Base-by-base conservation (phyloP, 2,329 filamentous ascomycete species). In the Arthrinium puccinioides region DNA sequence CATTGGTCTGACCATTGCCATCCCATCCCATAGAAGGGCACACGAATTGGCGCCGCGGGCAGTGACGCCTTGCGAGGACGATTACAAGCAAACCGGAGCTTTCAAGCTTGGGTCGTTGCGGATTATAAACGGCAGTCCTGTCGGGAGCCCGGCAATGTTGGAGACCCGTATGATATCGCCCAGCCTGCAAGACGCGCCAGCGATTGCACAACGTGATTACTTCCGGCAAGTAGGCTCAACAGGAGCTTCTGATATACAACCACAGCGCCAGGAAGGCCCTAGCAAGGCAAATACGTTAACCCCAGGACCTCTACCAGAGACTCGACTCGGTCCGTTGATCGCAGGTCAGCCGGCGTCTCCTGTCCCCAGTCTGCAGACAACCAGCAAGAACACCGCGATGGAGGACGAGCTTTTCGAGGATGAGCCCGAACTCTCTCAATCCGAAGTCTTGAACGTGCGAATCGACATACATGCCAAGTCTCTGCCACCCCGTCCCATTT, bases 21-120 rank as follows among this genome's bases (percentile, higher is more conserved):
- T n/a, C n/a, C n/a, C n/a, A n/a, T n/a, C n/a, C n/a, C n/a, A n/a
- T n/a, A n/a, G n/a, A n/a, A n/a, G n/a, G n/a, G n/a, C n/a, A n/a
- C n/a, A n/a, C n/a, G n/a, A n/a, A n/a, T 45, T 54, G 4, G 40
- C 55, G 14, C 57, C 56, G 19, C 60, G 66, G n/a, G 63, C 57
- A 9, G 46, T 59, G 20, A 76, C 72, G 1, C 70, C 77, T 0
- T 69, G 61, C 27, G 76, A 79, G 18, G 54, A 63, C 20, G 68
- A 74, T n/a, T 81, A 80, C 47, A 65, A 66, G 41, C 74, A 79
- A 31, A 69, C 76, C 21, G 78, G 78, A 4, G 73, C 67, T 9
- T 81, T 79, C 51, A 78, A 77, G 50, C 69, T 79, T 37, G 79
- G 79, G 3, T 75, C 75, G 2, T 50, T 82, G 34, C 70, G 74